These are phyloP conservation scores for Penicillium sclerotigenum DNA, from an alignment of 2,329 filamentous ascomycete species.

Conservation along the genomic window DNA sequence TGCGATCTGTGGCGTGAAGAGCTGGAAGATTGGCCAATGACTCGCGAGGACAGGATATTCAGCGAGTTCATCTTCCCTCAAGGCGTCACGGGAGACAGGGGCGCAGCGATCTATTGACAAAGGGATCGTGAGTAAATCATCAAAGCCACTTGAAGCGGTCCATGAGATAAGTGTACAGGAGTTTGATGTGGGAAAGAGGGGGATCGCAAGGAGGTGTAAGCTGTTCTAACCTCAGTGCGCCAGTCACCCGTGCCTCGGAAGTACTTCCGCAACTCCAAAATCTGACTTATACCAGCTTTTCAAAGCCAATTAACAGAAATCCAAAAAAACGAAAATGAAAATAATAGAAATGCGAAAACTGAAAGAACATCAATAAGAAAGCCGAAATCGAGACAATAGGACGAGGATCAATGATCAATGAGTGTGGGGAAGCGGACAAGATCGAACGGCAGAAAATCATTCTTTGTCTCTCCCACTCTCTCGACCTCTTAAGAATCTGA, in stretches of 20 bases:
- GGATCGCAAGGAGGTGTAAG: conserved; percentile 18
- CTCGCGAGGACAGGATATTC: conserved; percentile 86
- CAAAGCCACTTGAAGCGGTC: conserved; percentile 12
- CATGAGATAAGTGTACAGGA: conserved; percentile 10
- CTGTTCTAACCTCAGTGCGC: conserved; percentile 41
- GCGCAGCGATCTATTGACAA: conserved; percentile 35
- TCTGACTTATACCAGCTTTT: conserved; percentile 6
- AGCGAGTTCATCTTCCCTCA: conserved; percentile 85
- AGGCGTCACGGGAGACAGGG: conserved; percentile 46
- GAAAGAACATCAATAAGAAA: conserved; percentile 4
- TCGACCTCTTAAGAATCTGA: neutral
- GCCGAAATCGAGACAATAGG: conserved; percentile 10
- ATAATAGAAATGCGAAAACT: conserved; percentile 7
- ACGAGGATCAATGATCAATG: conserved; percentile 11
- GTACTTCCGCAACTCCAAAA: conserved; percentile 18
- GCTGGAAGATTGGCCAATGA: conserved; percentile 60
- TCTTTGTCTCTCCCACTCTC: conserved; percentile 23
- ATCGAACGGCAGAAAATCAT: conserved; percentile 28
- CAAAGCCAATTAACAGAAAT: neutral
- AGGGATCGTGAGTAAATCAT: conserved; percentile 18
- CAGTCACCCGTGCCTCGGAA: conserved; percentile 36
- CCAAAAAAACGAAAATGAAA: neutral
- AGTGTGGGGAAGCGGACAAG: conserved; percentile 31
- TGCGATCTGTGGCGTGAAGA: conserved; percentile 53
- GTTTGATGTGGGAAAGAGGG: conserved; percentile 10